Conservation (phyloP, 441 rosid genomes). For the Rhodomyrtus psidioides region DNA sequence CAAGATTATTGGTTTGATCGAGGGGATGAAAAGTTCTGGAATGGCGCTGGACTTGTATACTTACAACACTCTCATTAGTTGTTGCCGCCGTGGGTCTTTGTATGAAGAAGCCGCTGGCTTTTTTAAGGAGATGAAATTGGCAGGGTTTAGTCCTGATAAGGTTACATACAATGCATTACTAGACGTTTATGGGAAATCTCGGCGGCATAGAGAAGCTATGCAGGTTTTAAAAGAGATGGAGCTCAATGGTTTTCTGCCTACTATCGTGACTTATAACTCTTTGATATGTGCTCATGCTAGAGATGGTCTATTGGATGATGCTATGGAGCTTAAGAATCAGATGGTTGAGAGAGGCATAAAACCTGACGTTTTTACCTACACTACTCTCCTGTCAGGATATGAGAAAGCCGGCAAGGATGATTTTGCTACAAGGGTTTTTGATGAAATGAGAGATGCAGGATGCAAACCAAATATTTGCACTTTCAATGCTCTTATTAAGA, state of each 20-base stretch:
- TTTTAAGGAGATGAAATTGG: constrained; percentile 64
- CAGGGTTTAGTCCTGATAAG: constrained; percentile 67
- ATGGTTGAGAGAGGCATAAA: constrained; percentile 56
- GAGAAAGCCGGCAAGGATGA: constrained; percentile 84
- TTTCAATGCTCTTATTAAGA: constrained; percentile 89
- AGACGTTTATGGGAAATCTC: constrained; percentile 89
- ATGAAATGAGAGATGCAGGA: constrained; percentile 69
- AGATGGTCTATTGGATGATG: constrained; percentile 69
- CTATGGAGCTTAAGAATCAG: constrained; percentile 64
- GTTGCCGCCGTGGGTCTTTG: constrained; percentile 78
- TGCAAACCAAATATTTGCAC: constrained; percentile 91
- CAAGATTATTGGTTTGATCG: constrained; percentile 47
- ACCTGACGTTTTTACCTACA: constrained; percentile 91
- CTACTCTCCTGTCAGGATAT: constrained; percentile 84
- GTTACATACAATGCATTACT: constrained; percentile 74
- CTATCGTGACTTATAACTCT: constrained; percentile 73
- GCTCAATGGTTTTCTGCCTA: constrained; percentile 50
- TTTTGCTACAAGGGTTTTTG: constrained; percentile 56
- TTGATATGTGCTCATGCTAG: constrained; percentile 80
- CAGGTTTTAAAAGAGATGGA: constrained; percentile 80
- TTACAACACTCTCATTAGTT: constrained; percentile 73
- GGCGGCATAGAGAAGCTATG: constrained; percentile 76
- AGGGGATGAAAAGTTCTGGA: constrained; percentile 59
- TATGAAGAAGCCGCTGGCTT: constrained; percentile 68
- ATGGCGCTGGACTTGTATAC: constrained; percentile 66